Base-by-base conservation (phyloP, 805 yeast genomes). In the Scheffersomyces lignosus region DNA sequence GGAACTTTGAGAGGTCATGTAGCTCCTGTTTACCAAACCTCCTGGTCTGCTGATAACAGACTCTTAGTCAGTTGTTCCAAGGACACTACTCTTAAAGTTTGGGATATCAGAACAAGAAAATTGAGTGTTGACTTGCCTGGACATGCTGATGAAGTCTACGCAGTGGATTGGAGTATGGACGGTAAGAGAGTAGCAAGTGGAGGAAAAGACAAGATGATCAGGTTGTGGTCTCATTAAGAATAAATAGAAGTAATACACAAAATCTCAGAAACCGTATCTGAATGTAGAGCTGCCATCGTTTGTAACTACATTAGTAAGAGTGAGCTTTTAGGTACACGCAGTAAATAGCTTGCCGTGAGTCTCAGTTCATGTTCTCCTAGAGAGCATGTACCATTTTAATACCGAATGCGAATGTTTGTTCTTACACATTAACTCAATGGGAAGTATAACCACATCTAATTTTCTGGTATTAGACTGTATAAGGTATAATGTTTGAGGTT, bases 111-210 rank as follows among this genome's bases (percentile, higher is more conserved):
- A 52, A 86, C 96, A 3, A 75, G 83, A 45, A 91, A 91, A 56
- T 68, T 93, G 38, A 76, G 80, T 40, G 87, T 83, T 13, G 99
- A 93, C 62, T 74, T 93, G 40, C 99, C 99, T 0, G 99, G 99
- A 1, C 99, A 93, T 57, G 70, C 81, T 12, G 99, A 93, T 55
- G 99, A 93, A 64, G 96, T 93, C 1, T 93, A 79, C 58, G 95
- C 97, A 0, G 96, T 93, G 3, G 99, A 93, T 54, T 93, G 99
- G 99, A 87, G 96, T 68, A 80, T 84, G 38, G 99, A 93, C 58
- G 99, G 99, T 31, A 78, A 77, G 47, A 74, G 83, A 48, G 98
- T 93, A 9, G 95, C 91, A n/a, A 87, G 96, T 58, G 99, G 98
- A 15, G 98, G 99, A 35, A 90, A 89, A 57, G 99, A 93, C 60